Base-by-base conservation (phyloP, 202 grass and related monocot species). In the Schoenoplectus tabernaemontani region DNA sequence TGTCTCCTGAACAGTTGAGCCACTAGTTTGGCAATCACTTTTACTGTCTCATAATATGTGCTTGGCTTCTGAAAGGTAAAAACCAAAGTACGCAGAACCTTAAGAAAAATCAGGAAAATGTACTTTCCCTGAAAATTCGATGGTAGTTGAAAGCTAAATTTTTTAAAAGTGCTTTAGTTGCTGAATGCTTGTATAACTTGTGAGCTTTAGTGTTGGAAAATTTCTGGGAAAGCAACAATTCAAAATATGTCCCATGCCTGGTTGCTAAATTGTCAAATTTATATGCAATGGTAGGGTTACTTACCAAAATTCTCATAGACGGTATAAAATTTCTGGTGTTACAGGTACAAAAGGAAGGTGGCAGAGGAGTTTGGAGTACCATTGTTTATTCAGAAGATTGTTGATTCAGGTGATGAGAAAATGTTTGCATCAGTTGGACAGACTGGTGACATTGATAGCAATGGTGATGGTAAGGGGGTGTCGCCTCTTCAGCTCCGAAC, bases 371-470 rank as follows among this genome's bases (percentile, higher is more conserved):
- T 92, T 70, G 64, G 86, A 51, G 84, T 98, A 68, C 95, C 95
- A 28, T 87, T 98, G 86, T 97, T 98, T 84, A 88, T 94, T 62
- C 95, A 92, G 84, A 98, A 85, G 83, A 98, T 98, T 90, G 68
- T 94, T 51, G 86, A 87, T 83, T 92, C 88, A 15, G 91, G 95
- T 15, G 69, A 92, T 76, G 83, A 78, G 74, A 89, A 82, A 78
- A 73, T 90, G 58, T 84, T 85, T 81, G 77, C 87, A 0, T 81
- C 43, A 4, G 37, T 53, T 64, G 86, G 78, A 82, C 46, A 60
- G 64, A 78, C 59, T 82, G 68, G 85, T 51, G 82, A 85, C 66
- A 85, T 60, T 50, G 41, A 46, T 60, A 84, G 80, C 78, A 75
- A 5, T 20, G 48, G 8, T 56, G 28, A 22, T 64, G 84, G 74